Conservation (phyloP, 768 basidiomycete genomes). For the Chalciporus chontae region DNA sequence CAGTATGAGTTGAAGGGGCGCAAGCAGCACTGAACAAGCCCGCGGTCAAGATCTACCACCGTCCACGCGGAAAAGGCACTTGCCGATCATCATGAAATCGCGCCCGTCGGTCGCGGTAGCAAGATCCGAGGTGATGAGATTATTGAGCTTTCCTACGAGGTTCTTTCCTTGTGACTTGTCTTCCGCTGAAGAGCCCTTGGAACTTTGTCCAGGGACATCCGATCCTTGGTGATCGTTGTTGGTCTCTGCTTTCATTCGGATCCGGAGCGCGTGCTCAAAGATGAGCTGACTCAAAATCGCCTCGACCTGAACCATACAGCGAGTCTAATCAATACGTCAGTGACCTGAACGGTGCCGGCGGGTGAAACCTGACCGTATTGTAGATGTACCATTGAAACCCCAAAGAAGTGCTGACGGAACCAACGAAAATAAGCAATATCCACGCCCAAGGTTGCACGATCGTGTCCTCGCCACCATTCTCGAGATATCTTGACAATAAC, state of each 20-base stretch:
- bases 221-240: background rate
- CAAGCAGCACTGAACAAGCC: constrained; percentile 27
- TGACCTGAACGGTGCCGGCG: background rate
- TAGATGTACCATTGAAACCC: constrained; percentile 52
- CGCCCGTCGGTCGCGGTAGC: constrained; percentile 6
- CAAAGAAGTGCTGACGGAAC: constrained; percentile 40
- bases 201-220: constrained; percentile 17
- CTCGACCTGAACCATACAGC: constrained; percentile 46
- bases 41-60: too few relatives aligned
- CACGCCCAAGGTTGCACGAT: constrained; percentile 64
- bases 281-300: constrained; percentile 48
- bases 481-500: constrained; percentile 47
- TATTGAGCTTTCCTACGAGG: constrained; percentile 72
- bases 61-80: background rate
- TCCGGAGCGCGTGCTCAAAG: constrained; percentile 55
- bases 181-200: constrained; percentile 24
- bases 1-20: constrained; percentile 40
- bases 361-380: constrained; percentile 19
- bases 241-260: constrained; percentile 35
- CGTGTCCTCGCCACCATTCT: constrained; percentile 43
- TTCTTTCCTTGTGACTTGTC: constrained; percentile 34
- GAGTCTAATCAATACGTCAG: constrained; percentile 25
- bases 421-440: constrained; percentile 49
- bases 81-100: constrained; percentile 10
- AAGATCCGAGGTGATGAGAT: constrained; percentile 53